Conservation (phyloP, 2,329 filamentous ascomycete genomes). For the Diplocarpon mali region DNA sequence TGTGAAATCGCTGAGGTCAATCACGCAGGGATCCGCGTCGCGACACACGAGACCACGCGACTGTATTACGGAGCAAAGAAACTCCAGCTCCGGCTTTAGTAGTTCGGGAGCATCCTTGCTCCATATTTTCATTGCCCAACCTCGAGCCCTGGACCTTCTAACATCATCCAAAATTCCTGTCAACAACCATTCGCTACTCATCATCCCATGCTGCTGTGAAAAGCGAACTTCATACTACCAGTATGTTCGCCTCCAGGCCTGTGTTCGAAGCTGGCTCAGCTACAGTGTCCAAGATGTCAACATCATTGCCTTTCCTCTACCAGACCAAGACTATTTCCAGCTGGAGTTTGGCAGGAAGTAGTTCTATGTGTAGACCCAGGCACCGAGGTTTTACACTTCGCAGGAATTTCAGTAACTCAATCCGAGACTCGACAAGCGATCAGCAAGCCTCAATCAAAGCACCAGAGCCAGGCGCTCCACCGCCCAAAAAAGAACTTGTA, state of each 20-base stretch:
- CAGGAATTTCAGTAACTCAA: neutral
- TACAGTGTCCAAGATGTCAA: constrained; percentile 1
- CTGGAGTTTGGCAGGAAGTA: neutral
- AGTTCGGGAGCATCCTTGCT: too few relatives aligned
- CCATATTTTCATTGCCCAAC: neutral
- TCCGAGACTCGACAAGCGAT: too few relatives aligned
- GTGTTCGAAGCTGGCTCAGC: neutral
- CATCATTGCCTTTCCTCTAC: constrained; percentile 47
- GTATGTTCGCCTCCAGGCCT: constrained; percentile 2
- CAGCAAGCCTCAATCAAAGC: neutral
- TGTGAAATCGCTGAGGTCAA: constrained; percentile 10
- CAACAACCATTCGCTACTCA: neutral
- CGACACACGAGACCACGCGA: constrained; percentile 2
- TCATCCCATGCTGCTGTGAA: neutral
- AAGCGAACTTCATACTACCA: neutral
- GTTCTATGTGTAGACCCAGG: constrained; percentile 16
- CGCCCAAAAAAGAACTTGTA: neutral
- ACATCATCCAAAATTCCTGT: neutral
- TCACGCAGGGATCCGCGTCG: neutral
- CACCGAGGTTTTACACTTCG: neutral
- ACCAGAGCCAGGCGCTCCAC: neutral
- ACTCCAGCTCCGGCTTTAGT: too few relatives aligned
- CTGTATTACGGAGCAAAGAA: neutral
- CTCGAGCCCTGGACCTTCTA: neutral
- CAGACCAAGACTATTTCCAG: constrained; percentile 52